Base-by-base conservation (phyloP, 805 yeast genomes). In the Tetrapisispora namnaoensis region DNA sequence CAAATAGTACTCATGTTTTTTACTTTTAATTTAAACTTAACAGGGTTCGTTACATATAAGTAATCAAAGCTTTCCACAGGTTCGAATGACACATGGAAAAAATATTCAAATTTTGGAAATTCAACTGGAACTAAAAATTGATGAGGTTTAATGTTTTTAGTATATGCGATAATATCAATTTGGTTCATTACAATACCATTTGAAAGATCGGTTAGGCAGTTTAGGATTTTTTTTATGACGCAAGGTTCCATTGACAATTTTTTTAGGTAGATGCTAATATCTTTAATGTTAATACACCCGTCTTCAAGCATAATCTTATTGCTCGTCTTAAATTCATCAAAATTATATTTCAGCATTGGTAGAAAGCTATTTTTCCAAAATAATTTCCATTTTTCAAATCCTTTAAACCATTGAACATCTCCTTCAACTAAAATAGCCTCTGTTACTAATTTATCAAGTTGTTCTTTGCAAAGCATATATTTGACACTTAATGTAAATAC, bases 391-490 rank as follows among this genome's bases (percentile, higher is more conserved):
- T 47, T 36, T 22, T 53, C 57, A 53, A 57, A 61, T 20, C 55
- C 48, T 14, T 46, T 44, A 37, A 49, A 57, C 59, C 59, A 60
- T 17, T 53, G 56, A 2, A 58, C 49, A 40, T 59, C 54, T n/a
- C 65, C 67, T 38, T 56, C 56, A 24, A 62, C 51, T 20, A 60
- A 47, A 9, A 61, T 49, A 6, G 57, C 55, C 41, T 59, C 62
- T 0, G 66, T 61, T 1, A 59, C 60, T 10, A 63, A 36, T 28
- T 51, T 51, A 46, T 63, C 62, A 11, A 63, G 22, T 37, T 58
- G 61, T 36, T 61, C 62, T 38, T 59, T 62, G 36, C 61, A 42
- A 16, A 60, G 55, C 43, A 54, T 60, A 39, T 58, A 64, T 13
- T 45, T 47, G 0, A 64, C 55, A 24, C 47, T 47, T 35, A 64